Evolutionary conservation across 108 stramenopile species (phyloP), one percentile per base, ranked within the genome.

Genomic region (Stephanodiscus triporus): DNA sequence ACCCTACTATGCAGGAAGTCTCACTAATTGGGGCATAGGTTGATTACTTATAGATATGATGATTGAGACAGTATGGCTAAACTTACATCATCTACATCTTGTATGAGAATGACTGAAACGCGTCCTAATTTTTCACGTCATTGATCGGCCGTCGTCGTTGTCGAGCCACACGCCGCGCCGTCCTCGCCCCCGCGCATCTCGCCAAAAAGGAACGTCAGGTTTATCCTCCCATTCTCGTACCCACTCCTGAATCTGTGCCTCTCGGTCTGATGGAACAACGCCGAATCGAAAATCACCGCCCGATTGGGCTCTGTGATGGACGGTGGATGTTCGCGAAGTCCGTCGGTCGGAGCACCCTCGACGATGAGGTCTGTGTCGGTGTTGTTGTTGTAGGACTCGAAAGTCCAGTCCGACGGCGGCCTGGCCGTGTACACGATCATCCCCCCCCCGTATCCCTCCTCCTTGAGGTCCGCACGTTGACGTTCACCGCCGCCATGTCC

Each of bases 261-360:
- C 58, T 94, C 88, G 4, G 88, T 88, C 58, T 90, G 85, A 60
- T 95, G 92, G 54, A 93, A 91, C 30, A 95, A 82, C 32, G 91
- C 87, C 9, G 87, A 87, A 70, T 95, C 91, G 78, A 95, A 93
- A 37, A 95, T 77, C 2, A 93, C 88, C 29, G 87, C 87, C 17
- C 94, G 89, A 77, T 95, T 95, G 51, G 82, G 80, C 68, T n/a
- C 67, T 72, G 69, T 87, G 80, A 9, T 89, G 88, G 14, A 93
- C 73, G 19, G 93, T 92, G 6, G n/a, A 90, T 72, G 68, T 92
- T 91, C 61, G 85, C 93, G 67, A 80, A 89, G 26, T 77, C 66
- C 0, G 87, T 84, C 6, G 88, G 85, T 56, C 57, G 30, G 6
- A 89, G 60, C 40, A 92, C 75, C 63, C n/a, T 89, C 82, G 4